Evolutionary conservation across 805 yeast species (phyloP), one percentile per base, ranked within the genome.

Genomic region (Starmerella roubikii): DNA sequence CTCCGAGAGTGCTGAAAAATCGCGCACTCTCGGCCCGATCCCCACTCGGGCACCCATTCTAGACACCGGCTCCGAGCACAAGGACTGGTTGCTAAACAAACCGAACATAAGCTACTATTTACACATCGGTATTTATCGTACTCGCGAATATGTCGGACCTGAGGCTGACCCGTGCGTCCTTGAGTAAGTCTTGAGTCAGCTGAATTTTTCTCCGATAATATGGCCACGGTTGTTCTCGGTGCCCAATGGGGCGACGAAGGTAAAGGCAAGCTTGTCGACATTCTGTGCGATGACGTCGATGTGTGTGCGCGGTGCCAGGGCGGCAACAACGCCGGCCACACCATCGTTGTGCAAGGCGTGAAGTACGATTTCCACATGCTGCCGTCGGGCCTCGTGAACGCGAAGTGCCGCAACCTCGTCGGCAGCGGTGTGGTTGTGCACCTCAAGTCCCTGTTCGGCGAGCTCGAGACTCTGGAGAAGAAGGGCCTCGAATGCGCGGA

Each of bases 161-260:
- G n/a, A n/a, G n/a, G n/a, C n/a, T n/a, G n/a, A n/a, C n/a, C n/a
- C n/a, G n/a, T n/a, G n/a, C n/a, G n/a, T n/a, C n/a, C n/a, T n/a
- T n/a, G n/a, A n/a, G n/a, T n/a, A n/a, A n/a, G n/a, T n/a, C n/a
- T n/a, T n/a, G n/a, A n/a, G n/a, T n/a, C n/a, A n/a, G n/a, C n/a
- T n/a, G n/a, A n/a, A n/a, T n/a, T n/a, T n/a, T n/a, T n/a, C n/a
- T n/a, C n/a, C n/a, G n/a, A n/a, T n/a, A n/a, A 7, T 10, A 78
- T 78, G 86, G 78, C 82, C 60, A 80, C 78, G 66, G 97, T 91
- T 49, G 99, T 91, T 39, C 71, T 91, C 55, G 99, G 99, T 43
- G 68, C 97, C 64, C 99, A 91, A 65, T 91, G 99, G 99, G 99
- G 99, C 49, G 99, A 91, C 59, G 99, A 91, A 74, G 99, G 99